Percentiles rank a stretch among this genome's conserved stretches.
Evolutionary conservation across 2,329 filamentous ascomycete species (phyloP).

Genomic region (Davidsoniella virescens): DNA sequence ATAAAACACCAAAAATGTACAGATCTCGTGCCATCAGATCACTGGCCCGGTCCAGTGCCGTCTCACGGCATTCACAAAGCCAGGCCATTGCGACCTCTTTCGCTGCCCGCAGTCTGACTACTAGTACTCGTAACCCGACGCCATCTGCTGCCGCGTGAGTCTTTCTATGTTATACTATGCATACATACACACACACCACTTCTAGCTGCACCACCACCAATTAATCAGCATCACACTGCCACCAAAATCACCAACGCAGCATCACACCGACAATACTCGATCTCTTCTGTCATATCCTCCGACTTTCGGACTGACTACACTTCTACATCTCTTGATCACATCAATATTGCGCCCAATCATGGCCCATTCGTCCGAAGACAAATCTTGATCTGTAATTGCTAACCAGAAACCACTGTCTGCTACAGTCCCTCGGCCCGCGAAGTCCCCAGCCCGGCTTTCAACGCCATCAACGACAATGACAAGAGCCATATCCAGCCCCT

Average conservation of each 20-base stretch:
- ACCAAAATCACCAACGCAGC: background rate
- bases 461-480: slow-evolving; percentile 26
- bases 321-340: background rate
- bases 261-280: background rate
- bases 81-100: slow-evolving; percentile 12
- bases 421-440: slow-evolving; percentile 36
- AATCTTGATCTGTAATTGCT: background rate
- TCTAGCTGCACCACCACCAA: background rate
- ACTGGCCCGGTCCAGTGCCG: slow-evolving; percentile 8
- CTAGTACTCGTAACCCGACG: slow-evolving; percentile 13
- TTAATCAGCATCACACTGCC: background rate
- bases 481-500: slow-evolving; percentile 52
- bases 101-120: slow-evolving; percentile 10
- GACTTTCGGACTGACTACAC: background rate
- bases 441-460: slow-evolving; percentile 47
- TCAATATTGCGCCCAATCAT: background rate
- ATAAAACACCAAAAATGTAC: slow-evolving; percentile 7
- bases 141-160: slow-evolving; percentile 5
- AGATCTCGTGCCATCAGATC: slow-evolving; percentile 12
- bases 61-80: slow-evolving; percentile 10
- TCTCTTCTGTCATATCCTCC: background rate
- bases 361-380: background rate
- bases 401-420: slow-evolving; percentile 1
- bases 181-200: slow-evolving; percentile 13
- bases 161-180: slow-evolving; percentile 12